Percentiles rank a stretch among this genome's conserved stretches.
Conservation (phyloP, 352 stramenopile genomes). For the Phytophthora hibernalis region DNA sequence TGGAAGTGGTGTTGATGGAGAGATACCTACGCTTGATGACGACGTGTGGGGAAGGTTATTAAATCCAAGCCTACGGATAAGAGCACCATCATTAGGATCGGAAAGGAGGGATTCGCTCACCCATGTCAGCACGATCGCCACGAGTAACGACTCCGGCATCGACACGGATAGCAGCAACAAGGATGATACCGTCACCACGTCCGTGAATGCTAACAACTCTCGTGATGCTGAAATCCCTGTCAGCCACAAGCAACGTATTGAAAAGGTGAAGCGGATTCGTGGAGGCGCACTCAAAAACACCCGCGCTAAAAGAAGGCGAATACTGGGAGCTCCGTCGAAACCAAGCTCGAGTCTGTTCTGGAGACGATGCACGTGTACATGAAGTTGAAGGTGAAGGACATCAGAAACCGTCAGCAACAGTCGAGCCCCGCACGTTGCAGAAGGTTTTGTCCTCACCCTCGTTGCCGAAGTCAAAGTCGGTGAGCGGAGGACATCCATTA, state of each 20-base stretch:
- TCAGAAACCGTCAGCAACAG: no score
- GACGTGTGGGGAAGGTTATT: constrained; percentile 6
- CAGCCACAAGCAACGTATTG: not conserved
- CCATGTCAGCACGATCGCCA: no score
- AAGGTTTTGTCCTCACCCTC: constrained; percentile 98
- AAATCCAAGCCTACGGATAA: not conserved
- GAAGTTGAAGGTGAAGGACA: no score
- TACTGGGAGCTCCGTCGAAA: no score
- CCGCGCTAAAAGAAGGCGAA: not conserved
- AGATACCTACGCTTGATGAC: constrained; percentile 1
- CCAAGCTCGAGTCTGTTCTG: no score
- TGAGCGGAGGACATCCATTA: constrained; percentile 97
- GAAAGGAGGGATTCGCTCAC: not conserved
- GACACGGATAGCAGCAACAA: no score
- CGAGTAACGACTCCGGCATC: no score
- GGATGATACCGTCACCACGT: no score
- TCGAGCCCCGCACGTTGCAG: constrained; percentile 87
- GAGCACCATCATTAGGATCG: no score
- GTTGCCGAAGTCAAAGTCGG: constrained; percentile 99
- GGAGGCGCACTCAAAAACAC: not conserved
- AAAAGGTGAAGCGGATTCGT: not conserved
- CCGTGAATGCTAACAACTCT: no score
- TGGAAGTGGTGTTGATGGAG: not conserved
- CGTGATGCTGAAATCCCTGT: no score
- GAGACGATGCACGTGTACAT: no score